Evolutionary conservation across 177 flowering plant genomes (phyloP).

Genomic region (Vitis hybrid): DNA sequence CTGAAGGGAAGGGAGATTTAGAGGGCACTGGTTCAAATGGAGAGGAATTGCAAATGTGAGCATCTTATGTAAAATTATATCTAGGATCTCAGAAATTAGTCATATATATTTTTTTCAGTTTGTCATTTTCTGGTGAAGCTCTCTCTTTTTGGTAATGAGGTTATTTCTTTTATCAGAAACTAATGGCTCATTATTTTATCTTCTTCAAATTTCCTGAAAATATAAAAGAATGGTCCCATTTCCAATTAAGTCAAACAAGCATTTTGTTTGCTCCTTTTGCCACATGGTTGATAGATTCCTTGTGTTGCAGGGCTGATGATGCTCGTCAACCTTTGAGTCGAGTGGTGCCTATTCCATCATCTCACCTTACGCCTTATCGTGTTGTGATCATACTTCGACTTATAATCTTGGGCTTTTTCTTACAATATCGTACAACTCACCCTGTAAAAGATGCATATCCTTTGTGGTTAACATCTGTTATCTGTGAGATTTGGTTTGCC

Average conservation of each 20-base stretch:
- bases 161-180: neutral
- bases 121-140: neutral
- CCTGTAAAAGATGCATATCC: conserved; percentile 93
- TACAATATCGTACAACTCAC: conserved; percentile 88
- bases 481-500: conserved; percentile 99
- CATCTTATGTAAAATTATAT: neutral
- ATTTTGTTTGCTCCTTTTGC: neutral
- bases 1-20: conserved; percentile 80
- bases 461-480: conserved; percentile 86
- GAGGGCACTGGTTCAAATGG: conserved; percentile 99
- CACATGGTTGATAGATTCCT: conserved; percentile 5
- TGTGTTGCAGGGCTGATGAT: conserved; percentile 77
- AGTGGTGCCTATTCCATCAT: conserved; percentile 77
- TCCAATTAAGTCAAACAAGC: no score
- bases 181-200: neutral
- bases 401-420: conserved; percentile 85
- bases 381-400: conserved; percentile 89
- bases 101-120: neutral
- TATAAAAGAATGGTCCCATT: neutral
- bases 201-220: neutral
- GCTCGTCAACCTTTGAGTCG: conserved; percentile 89
- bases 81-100: neutral
- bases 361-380: conserved; percentile 90
- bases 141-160: neutral
- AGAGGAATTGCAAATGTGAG: conserved; percentile 90